Percentiles rank a stretch among this genome's conserved stretches.
Conservation (phyloP, 2,329 filamentous ascomycete species). For the Dactylellina cionopaga region DNA sequence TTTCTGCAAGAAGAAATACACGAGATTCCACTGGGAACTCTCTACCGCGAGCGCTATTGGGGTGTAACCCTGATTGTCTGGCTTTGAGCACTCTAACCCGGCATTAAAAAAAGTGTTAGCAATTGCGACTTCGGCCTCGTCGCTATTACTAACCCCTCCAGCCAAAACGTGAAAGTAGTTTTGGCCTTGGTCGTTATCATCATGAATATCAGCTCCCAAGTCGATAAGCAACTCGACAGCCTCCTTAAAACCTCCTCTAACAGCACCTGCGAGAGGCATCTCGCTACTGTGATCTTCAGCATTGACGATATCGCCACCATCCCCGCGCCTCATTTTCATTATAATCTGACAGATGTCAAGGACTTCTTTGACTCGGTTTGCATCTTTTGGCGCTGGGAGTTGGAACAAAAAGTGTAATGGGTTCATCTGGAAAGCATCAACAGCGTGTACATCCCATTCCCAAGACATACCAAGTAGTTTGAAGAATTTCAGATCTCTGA, state of each 20-base stretch:
- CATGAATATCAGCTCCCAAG: constrained; percentile 16
- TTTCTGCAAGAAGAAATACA: constrained; percentile 14
- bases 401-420: constrained; percentile 26
- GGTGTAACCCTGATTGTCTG: neutral
- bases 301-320: constrained; percentile 14
- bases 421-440: neutral
- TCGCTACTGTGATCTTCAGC: constrained; percentile 3
- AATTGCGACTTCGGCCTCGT: neutral
- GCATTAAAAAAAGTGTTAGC: constrained; percentile 8
- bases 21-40: neutral
- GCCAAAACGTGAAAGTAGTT: constrained; percentile 19
- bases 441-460: constrained; percentile 27
- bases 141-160: neutral
- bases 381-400: neutral
- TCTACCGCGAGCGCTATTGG: neutral
- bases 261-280: constrained; percentile 15
- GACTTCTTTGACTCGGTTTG: neutral
- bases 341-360: constrained; percentile 27
- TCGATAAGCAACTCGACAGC: constrained; percentile 10
- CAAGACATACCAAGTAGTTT: constrained; percentile 26
- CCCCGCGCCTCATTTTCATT: constrained; percentile 19
- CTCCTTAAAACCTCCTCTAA: constrained; percentile 14
- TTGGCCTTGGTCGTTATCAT: constrained; percentile 1
- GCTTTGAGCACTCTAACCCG: constrained; percentile 7
- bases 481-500: constrained; percentile 26